phyloP scores from a whole-genome alignment of 768 basidiomycete genomes.

The Tricholomella constricta region DNA sequence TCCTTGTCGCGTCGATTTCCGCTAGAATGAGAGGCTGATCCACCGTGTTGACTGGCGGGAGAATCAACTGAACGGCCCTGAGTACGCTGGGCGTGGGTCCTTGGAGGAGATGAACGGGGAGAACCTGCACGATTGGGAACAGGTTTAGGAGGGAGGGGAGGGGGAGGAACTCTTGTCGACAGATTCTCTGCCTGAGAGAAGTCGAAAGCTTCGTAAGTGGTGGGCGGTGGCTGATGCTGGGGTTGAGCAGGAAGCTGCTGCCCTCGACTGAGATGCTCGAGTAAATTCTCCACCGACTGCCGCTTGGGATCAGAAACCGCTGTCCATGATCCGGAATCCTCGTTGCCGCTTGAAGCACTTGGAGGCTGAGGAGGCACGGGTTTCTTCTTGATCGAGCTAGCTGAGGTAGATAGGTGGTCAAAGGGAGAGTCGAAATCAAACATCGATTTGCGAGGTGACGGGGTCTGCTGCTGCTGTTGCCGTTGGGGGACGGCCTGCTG shows the following conservation, averaged over 20 bases:
- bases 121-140: constrained; percentile 48
- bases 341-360: constrained; percentile 45
- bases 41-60: constrained; percentile 45
- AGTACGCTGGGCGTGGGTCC: constrained; percentile 50
- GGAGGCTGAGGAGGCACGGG: constrained; percentile 54
- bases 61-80: constrained; percentile 55
- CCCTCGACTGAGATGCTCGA: constrained; percentile 68
- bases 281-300: constrained; percentile 80
- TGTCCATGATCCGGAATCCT: constrained; percentile 61
- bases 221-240: constrained; percentile 35
- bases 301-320: constrained; percentile 64
- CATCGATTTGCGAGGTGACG: constrained; percentile 77
- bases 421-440: constrained; percentile 87
- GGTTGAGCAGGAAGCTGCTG: constrained; percentile 37
- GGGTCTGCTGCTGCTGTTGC: constrained; percentile 50
- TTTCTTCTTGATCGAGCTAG: constrained; percentile 64
- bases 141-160: constrained; percentile 66
- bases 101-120: constrained; percentile 64
- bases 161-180: constrained; percentile 53
- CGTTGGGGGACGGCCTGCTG: constrained; percentile 23
- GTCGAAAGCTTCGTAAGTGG: constrained; percentile 52
- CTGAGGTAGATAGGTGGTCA: constrained; percentile 66
- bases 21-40: constrained; percentile 20
- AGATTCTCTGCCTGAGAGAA: constrained; percentile 46
- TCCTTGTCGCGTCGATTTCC: constrained; percentile 64